Evolutionary conservation across 1,284 basidiomycete genomes (phyloP), one percentile per base, ranked within the genome.

Genomic region (Neolentinus lepideus): DNA sequence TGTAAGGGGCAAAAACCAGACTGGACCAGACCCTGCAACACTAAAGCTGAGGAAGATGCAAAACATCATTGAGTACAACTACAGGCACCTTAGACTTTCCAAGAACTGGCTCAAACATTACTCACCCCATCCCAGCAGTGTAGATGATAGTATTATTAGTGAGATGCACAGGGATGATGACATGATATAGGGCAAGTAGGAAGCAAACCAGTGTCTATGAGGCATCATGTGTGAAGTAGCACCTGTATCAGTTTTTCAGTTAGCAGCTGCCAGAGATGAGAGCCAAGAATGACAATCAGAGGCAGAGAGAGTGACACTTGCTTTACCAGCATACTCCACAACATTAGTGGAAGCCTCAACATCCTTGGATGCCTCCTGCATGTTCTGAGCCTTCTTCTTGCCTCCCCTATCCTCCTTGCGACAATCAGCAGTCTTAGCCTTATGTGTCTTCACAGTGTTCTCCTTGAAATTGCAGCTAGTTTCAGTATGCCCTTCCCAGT

Each of bases 191-290:
- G 64, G 62, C 2, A 43, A 54, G 57, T 71, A 70, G 54, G 60
- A 63, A 43, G 54, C 27, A 51, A 72, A 55, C 68, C 68, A 73
- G 54, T 67, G 61, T 46, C 54, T 54, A 59, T 71, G 66, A 3
- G 67, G 66, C 10, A 66, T 71, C 70, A 71, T 71, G 66, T n/a
- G n/a, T n/a, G n/a, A n/a, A n/a, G n/a, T n/a, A n/a, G n/a, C n/a
- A n/a, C n/a, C 69, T 63, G 67, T 67, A 60, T 72, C 69, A 58
- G 64, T 60, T 63, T 61, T 66, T 66, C 66, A 71, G 53, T 64
- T 12, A 57, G 60, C 50, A 31, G 56, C 50, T 48, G 54, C 45
- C 10, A 16, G 24, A 46, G 43, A 46, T 10, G 10, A 25, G 16
- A 46, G n/a, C 43, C 43, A 46, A 16, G 43, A 21, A 16, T 4